These are phyloP conservation scores for Gnetum montanum DNA, from an alignment of 75 land plant species.

Conservation along the genomic window DNA sequence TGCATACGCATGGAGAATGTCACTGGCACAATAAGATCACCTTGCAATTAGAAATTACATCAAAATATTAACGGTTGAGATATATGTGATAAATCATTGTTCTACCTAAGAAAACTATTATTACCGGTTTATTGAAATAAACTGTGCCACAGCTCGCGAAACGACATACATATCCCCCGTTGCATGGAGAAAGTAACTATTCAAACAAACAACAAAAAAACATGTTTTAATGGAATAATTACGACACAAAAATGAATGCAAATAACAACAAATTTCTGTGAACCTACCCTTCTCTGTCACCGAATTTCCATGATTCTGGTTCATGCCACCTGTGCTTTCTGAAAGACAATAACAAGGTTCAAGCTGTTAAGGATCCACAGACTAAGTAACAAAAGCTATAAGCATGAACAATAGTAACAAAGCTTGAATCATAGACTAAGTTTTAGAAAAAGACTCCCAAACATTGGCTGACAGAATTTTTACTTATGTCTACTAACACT, in stretches of 20 bases:
- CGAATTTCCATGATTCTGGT: conserved; percentile 99
- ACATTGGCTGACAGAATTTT: too few species aligned
- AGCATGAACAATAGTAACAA: too few species aligned
- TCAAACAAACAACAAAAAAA: neutral
- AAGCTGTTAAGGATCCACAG: too few species aligned
- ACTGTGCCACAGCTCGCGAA: conserved; percentile 74
- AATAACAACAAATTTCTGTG: too few species aligned
- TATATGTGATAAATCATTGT: neutral
- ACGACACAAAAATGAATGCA: neutral
- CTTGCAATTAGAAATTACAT: neutral
- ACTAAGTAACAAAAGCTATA: too few species aligned
- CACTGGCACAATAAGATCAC: conserved; percentile 19
- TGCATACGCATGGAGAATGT: conserved; percentile 68
- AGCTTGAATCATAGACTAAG: neutral
- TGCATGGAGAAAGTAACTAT: conserved; percentile 90
- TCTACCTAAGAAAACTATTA: neutral
- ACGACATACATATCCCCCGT: conserved; percentile 74
- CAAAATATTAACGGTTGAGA: neutral
- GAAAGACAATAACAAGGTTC: too few species aligned
- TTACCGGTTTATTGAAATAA: conserved; percentile 85
- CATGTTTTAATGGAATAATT: too few species aligned
- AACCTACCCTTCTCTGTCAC: conserved; percentile 86
- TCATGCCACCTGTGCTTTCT: conserved; percentile 95
- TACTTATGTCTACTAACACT: too few species aligned
- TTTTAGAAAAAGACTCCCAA: too few species aligned